Evolutionary conservation across 495 filamentous ascomycete species (phyloP), one percentile per base, ranked within the genome.

Genomic region (Clavariopsis aquatica): DNA sequence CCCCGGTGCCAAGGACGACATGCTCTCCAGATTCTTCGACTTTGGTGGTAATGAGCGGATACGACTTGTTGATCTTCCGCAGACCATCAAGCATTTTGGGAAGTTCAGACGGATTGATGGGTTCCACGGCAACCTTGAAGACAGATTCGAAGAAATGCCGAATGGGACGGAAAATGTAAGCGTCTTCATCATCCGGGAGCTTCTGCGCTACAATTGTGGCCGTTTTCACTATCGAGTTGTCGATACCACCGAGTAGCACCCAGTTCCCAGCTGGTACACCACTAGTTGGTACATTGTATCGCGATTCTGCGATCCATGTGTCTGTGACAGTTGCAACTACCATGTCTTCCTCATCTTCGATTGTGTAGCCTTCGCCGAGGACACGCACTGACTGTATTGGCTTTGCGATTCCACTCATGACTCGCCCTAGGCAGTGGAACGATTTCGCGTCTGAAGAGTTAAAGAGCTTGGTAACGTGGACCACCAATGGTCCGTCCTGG

Each of bases 21-120:
- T 98, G 94, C 74, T 98, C 94, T 15, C 94, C 94, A n/a, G 92
- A 96, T 74, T 98, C 94, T 71, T 98, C 94, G 17, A 98, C 94
- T 76, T 98, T 98, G 9, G 94, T 98, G 47, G 89, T 90, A 57
- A 97, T 88, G 26, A 98, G 81, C 34, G 94, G 94, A 71, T 98
- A 98, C 74, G 88, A 92, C 77, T 98, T 98, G 81, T 96, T 96
- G 76, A 98, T 89, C 71, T 96, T 97, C 53, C 94, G 84, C 27
- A 98, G 83, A 52, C 94, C 94, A 73, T 98, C 94, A 49, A 98
- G 82, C 94, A 98, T 98, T 78, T 98, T 98, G 0, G 94, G 94
- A n/a, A 98, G 79, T 75, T 98, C 94, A 2, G 93, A 97, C 5
- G 94, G 94, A 72, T 98, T 98, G 76, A 98, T 95, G 7, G 94